Evolutionary conservation across 2,329 filamentous ascomycete species (phyloP), one percentile per base, ranked within the genome.

Genomic region (Chalara sp.): DNA sequence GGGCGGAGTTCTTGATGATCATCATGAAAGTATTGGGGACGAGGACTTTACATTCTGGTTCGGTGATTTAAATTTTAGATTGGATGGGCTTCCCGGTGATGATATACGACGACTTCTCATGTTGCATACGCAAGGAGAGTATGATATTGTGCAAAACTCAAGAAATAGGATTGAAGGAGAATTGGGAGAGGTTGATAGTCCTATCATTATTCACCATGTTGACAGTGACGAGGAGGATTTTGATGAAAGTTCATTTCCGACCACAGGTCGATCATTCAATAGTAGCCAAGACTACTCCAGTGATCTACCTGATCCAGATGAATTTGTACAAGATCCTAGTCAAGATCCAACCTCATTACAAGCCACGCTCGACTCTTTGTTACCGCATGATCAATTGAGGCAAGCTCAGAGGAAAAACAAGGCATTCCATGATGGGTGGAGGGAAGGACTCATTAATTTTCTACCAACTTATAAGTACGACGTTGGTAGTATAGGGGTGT

Each of bases 391-490:
- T 60, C 91, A 99, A 67, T 76, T 99, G 5, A 78, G 75, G 5
- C 78, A 83, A 51, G 80, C 89, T 53, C 90, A 95, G 59, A 81
- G 78, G 57, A 72, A 81, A 39, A 79, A 81, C n/a, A 93, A 87
- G 64, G 83, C 84, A 0, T 95, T 99, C 55, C 81, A 95, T 53
- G 88, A 96, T 55, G 92, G 91, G 1, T 99, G 93, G 91, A 78
- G 79, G 47, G 93, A 99, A 73, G 93, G 91, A 0, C 76, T 82
- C 1, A 91, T 99, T 50, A 81, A 81, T 1, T 99, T 99, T 63
- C 67, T 97, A 12, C 93, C 93, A 1, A 95, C 93, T 0, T 99
- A 99, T 69, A 99, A 99, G 67, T 99, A 99, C 60, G 95, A 99
- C 62, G 76, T 96, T 31, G 93, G 93, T n/a, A 95, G 87, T 32